A percentile compares a stretch with the other conserved stretches of the same genome.
These are phyloP conservation scores for Aspergillus asperescens DNA, from an alignment of 495 filamentous ascomycete species.

Conservation along the genomic window DNA sequence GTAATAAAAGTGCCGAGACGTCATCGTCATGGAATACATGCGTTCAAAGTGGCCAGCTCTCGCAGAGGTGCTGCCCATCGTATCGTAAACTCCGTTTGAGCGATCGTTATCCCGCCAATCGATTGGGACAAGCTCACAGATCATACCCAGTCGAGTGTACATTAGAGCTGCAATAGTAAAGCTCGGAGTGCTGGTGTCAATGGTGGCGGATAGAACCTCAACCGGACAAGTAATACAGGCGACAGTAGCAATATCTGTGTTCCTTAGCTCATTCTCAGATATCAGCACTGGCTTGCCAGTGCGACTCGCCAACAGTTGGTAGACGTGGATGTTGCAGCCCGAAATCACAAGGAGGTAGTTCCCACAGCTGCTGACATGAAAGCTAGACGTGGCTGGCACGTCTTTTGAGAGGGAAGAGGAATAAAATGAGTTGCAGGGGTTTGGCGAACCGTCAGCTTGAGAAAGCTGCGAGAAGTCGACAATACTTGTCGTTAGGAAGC, in stretches of 20 bases:
- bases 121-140: slow-evolving; percentile 48
- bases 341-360: slow-evolving; percentile 54
- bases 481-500: slow-evolving; percentile 24
- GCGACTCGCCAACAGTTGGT: slow-evolving; percentile 40
- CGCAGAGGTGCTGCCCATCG: background rate
- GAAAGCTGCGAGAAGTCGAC: slow-evolving; percentile 35
- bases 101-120: background rate
- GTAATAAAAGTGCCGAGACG: slow-evolving; percentile 40
- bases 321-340: slow-evolving; percentile 57
- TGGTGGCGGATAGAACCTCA: slow-evolving; percentile 55
- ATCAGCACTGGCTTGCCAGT: slow-evolving; percentile 11
- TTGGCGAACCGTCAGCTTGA: background rate
- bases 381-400: slow-evolving; percentile 23
- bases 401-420: slow-evolving; percentile 16
- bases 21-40: slow-evolving; percentile 24
- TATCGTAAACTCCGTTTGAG: background rate
- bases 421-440: background rate
- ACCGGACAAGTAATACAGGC: slow-evolving; percentile 55
- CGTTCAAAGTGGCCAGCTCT: background rate
- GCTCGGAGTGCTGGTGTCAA: slow-evolving; percentile 55
- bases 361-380: slow-evolving; percentile 56
- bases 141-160: slow-evolving; percentile 56
- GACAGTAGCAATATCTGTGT: slow-evolving; percentile 38
- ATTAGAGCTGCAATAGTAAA: slow-evolving; percentile 59
- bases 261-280: slow-evolving; percentile 10